These are phyloP conservation scores for Ambrosiella cleistominuta DNA, from an alignment of 2,329 filamentous ascomycete species.

Conservation along the genomic window DNA sequence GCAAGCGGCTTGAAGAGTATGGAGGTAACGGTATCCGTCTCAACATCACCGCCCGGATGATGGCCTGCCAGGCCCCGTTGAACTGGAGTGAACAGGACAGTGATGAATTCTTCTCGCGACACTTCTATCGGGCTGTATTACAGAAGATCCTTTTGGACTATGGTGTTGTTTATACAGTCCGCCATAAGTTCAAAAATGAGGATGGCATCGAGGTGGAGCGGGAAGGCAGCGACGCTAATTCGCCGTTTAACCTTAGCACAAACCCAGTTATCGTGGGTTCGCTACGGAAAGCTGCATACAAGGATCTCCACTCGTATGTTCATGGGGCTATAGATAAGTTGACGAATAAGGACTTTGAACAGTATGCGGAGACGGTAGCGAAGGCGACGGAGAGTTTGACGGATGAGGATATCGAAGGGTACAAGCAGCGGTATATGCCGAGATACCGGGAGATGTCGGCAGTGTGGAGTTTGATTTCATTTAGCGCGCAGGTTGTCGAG, in stretches of 20 bases:
- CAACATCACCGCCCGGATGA: slow-evolving; percentile 94
- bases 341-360: slow-evolving; percentile 36
- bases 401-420: slow-evolving; percentile 56
- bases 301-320: slow-evolving; percentile 58
- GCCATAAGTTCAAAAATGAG: slow-evolving; percentile 19
- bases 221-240: slow-evolving; percentile 19
- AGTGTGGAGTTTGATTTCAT: slow-evolving; percentile 91
- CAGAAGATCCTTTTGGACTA: slow-evolving; percentile 85
- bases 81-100: slow-evolving; percentile 80
- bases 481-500: slow-evolving; percentile 77
- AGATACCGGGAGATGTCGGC: slow-evolving; percentile 69
- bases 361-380: slow-evolving; percentile 41
- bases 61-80: slow-evolving; percentile 86
- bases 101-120: slow-evolving; percentile 74
- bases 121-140: slow-evolving; percentile 80
- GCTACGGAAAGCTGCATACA: slow-evolving; percentile 63
- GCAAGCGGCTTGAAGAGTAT: slow-evolving; percentile 45
- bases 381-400: slow-evolving; percentile 51
- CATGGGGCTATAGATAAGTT: slow-evolving; percentile 67
- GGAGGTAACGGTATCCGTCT: slow-evolving; percentile 51
- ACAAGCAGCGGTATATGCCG: slow-evolving; percentile 45
- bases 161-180: slow-evolving; percentile 50
- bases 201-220: slow-evolving; percentile 15
- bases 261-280: slow-evolving; percentile 77
- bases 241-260: slow-evolving; percentile 40